A percentile compares a stretch with the other conserved stretches of the same genome.
Evolutionary conservation across 2,329 filamentous ascomycete genomes (phyloP).

Genomic region (Clonostachys solani): DNA sequence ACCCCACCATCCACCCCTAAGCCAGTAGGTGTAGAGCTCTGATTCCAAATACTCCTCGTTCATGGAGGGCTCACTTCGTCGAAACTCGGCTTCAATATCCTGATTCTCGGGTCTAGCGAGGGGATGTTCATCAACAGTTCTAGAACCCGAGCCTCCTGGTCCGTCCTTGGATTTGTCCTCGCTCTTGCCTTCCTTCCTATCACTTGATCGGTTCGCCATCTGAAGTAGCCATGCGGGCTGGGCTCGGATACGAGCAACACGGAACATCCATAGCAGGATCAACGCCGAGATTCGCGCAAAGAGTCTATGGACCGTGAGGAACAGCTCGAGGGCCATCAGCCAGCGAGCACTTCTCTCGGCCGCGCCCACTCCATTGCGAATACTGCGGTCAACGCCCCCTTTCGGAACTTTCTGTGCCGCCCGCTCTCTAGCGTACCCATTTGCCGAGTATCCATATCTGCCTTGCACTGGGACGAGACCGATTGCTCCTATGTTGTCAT

Average conservation of each 20-base stretch:
- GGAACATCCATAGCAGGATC: constrained; percentile 49
- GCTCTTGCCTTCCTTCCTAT: constrained; percentile 14
- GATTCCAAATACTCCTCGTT: constrained; percentile 66
- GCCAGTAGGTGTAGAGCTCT: constrained; percentile 81
- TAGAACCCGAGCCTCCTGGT: no score
- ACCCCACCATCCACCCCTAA: constrained; percentile 79
- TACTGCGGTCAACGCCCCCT: constrained; percentile 37
- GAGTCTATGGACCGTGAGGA: constrained; percentile 62
- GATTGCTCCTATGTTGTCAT: constrained; percentile 49
- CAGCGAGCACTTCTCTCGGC: constrained; percentile 75
- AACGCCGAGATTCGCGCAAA: constrained; percentile 23
- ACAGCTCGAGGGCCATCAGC: constrained; percentile 71
- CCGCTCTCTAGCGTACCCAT: constrained; percentile 66
- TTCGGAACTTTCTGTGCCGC: constrained; percentile 55
- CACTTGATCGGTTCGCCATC: constrained; percentile 35
- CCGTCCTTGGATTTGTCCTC: constrained; percentile 1
- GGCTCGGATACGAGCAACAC: constrained; percentile 34
- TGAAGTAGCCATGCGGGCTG: constrained; percentile 50
- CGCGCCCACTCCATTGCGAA: constrained; percentile 69
- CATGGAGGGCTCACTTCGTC: constrained; percentile 42
- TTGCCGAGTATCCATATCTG: constrained; percentile 34
- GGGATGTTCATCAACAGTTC: constrained; percentile 23
- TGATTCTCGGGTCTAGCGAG: constrained; percentile 54
- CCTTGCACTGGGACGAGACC: constrained; percentile 48
- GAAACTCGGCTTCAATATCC: constrained; percentile 78